A percentile compares a stretch with the other conserved stretches of the same genome.
Evolutionary conservation across 371 early-diverging fungal species (phyloP).

Genomic region (Rhizomucor miehei): DNA sequence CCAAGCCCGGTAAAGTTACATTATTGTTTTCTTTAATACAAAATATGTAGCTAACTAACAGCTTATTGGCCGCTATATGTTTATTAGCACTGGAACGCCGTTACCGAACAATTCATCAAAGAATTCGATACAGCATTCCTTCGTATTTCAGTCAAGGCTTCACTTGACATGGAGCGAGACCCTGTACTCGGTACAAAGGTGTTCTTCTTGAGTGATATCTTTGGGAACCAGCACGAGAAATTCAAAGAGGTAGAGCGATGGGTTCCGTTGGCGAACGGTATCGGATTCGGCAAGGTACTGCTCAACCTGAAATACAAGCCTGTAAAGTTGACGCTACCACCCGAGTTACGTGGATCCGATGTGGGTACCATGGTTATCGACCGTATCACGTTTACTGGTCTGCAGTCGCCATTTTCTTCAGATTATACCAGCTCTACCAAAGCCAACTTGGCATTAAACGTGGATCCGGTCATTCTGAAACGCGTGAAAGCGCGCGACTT

Average conservation of each 20-base stretch:
- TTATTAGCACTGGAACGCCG: conserved; percentile 32
- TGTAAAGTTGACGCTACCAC: conserved; percentile 25
- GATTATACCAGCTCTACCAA: conserved; percentile 8
- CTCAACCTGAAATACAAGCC: conserved; percentile 30
- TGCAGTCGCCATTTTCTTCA: conserved; percentile 14
- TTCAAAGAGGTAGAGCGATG: conserved; percentile 27
- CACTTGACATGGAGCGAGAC: conserved; percentile 30
- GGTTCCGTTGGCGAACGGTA: conserved; percentile 28
- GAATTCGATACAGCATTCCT: conserved; percentile 21
- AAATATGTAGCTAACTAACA: no score
- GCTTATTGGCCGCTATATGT: neutral
- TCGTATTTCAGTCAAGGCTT: conserved; percentile 27
- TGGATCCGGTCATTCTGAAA: conserved; percentile 25
- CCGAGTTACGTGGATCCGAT: conserved; percentile 22
- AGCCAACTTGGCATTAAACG: conserved; percentile 22
- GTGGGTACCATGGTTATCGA: conserved; percentile 31
- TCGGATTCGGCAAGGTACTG: conserved; percentile 30
- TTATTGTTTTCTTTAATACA: no score
- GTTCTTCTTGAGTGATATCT: conserved; percentile 21
- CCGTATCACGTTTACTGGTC: conserved; percentile 9
- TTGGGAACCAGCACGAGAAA: conserved; percentile 22
- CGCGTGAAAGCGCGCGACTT: conserved; percentile 13
- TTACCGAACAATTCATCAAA: conserved; percentile 27
- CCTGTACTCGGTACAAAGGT: conserved; percentile 31
- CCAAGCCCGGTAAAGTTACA: conserved; percentile 26